Conservation (phyloP, 2,329 filamentous ascomycete species). For the Mariannaea elegans region DNA sequence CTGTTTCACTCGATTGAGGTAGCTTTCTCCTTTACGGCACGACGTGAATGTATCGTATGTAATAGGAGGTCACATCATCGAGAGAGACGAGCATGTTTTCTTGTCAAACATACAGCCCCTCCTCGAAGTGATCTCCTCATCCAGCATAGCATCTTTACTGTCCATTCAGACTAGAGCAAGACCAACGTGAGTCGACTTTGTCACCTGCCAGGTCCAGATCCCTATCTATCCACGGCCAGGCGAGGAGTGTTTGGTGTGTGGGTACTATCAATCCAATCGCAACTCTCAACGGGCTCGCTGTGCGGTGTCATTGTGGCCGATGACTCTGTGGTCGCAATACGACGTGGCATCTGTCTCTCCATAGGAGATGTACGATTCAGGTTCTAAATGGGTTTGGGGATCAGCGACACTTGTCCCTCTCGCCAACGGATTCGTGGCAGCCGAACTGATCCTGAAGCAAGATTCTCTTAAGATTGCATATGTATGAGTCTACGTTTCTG, state of each 20-base stretch:
- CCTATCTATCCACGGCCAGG: neutral
- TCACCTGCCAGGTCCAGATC: conserved; percentile 1
- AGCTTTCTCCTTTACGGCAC: neutral
- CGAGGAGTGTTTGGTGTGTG: conserved; percentile 13
- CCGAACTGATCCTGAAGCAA: conserved; percentile 4
- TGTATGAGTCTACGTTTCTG: conserved; percentile 1
- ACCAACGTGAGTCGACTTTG: conserved; percentile 1
- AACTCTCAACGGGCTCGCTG: conserved; percentile 9
- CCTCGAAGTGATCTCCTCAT: neutral
- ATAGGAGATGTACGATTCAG: neutral
- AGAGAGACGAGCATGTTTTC: neutral
- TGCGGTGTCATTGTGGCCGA: conserved; percentile 18
- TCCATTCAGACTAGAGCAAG: neutral
- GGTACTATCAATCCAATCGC: conserved; percentile 21
- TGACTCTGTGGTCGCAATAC: conserved; percentile 13
- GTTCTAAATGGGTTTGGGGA: neutral
- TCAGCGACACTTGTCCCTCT: neutral
- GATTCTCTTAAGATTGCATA: neutral
- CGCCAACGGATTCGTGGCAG: neutral
- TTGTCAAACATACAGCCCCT: neutral
- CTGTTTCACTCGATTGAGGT: conserved; percentile 9
- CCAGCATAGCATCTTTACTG: neutral
- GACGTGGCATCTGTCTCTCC: conserved; percentile 17
- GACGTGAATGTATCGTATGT: neutral
- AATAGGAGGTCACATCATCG: neutral